Percentiles rank a stretch among this genome's conserved stretches.
These are phyloP conservation scores for Combretum micranthum DNA, from an alignment of 345 rosid species.

Conservation along the genomic window DNA sequence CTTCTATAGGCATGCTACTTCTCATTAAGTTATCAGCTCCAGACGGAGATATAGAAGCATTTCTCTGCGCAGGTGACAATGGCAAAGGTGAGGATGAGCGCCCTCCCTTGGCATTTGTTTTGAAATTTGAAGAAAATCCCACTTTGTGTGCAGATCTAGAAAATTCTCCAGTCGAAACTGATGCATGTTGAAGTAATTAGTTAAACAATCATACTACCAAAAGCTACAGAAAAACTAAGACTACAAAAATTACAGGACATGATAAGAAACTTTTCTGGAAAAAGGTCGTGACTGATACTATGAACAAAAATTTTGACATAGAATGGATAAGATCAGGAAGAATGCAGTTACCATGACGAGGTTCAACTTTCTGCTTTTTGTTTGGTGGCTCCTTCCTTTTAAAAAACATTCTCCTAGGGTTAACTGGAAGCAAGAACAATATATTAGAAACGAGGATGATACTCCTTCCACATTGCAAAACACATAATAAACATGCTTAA, in stretches of 20 bases:
- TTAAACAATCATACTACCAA: neutral
- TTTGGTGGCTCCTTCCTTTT: constrained; percentile 70
- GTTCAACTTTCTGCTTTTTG: constrained; percentile 79
- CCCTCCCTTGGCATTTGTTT: constrained; percentile 40
- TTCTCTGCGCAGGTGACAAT: constrained; percentile 51
- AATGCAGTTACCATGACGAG: constrained; percentile 52
- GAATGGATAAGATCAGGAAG: neutral
- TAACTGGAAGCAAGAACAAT: constrained; percentile 42
- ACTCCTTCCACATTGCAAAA: neutral
- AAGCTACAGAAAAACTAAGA: neutral
- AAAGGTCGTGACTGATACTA: neutral
- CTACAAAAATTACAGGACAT: neutral
- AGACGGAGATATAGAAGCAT: constrained; percentile 42
- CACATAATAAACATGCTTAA: neutral
- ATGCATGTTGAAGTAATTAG: constrained; percentile 4
- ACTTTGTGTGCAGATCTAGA: constrained; percentile 51
- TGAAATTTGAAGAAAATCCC: constrained; percentile 24
- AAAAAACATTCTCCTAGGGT: constrained; percentile 55
- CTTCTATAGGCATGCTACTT: constrained; percentile 32
- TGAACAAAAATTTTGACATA: too few relatives aligned
- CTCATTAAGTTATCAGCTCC: constrained; percentile 41
- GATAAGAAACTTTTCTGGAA: neutral
- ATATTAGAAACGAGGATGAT: neutral
- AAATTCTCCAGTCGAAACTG: constrained; percentile 31
- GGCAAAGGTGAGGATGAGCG: constrained; percentile 65